Evolutionary conservation across 2,329 filamentous ascomycete species (phyloP), one percentile per base, ranked within the genome.

Genomic region (Pseudogymnoascus sp.): DNA sequence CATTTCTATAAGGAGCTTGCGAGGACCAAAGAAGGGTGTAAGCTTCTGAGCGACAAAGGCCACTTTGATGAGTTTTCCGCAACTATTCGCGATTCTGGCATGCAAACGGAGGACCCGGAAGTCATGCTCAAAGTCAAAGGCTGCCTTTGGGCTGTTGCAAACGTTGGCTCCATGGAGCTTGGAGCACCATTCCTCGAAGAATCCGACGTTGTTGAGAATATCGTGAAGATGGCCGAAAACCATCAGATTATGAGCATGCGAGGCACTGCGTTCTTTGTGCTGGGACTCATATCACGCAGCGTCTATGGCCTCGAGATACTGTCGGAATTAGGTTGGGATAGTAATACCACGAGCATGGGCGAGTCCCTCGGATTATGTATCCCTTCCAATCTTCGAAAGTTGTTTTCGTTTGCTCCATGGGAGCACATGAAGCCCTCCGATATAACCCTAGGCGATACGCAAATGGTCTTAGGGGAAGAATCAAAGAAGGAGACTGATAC

Each of bases 1-100:
- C 94, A 99, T 75, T 99, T 99, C 75, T 99, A 99, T 73, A 86
- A 93, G 63, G 94, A 99, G 74, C 82, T 99, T 61, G 96, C 94
- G 0, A 86, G 94, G 12, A 99, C 94, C 0, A 84, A 88, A 63
- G 94, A 99, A 76, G 94, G 94, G 1, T 99, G 94, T 76, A 89
- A 88, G 71, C 80, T 99, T 0, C 81, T 99, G 5, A 86, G 89
- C 69, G 89, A 96, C 68, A 99, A 97, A 70, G 94, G 94, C 0
- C 94, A 99, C 71, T 99, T 99, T 76, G 88, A 92, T 66, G 93
- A 97, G 70, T 99, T 99, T 71, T 89, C 87, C 0, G 82, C 85
- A 53, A 97, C 91, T 0, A 96, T 99, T 67, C 87, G 88, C 59
- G 92, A 97, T 66, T 88, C 92, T 69, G 90, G 88, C 37, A 88